A percentile compares a stretch with the other conserved stretches of the same genome.
These are phyloP conservation scores for Tetrahymena malaccensis DNA, from an alignment of 73 alveolate species.

Conservation along the genomic window DNA sequence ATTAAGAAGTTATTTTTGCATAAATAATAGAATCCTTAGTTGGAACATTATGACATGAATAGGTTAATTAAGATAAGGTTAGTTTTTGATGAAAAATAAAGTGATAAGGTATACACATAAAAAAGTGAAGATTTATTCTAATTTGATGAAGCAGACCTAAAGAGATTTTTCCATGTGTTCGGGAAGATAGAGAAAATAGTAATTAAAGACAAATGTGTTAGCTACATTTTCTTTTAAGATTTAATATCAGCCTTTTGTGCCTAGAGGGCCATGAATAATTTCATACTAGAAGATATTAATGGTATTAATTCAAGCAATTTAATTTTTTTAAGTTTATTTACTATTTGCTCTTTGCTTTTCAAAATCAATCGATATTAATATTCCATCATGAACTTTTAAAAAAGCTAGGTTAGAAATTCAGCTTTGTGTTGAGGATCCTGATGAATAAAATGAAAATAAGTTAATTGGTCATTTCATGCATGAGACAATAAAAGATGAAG, in stretches of 20 bases:
- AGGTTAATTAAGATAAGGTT: neutral
- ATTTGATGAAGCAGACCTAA: neutral
- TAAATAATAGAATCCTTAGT: neutral
- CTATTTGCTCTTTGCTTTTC: no score
- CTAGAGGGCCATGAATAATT: neutral
- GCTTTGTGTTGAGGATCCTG: neutral
- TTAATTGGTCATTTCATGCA: neutral
- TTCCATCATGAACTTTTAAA: neutral
- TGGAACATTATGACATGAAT: neutral
- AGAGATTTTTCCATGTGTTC: neutral
- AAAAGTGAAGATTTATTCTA: neutral
- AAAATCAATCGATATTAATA: no score
- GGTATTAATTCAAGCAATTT: neutral
- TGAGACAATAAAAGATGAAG: neutral
- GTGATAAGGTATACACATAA: neutral
- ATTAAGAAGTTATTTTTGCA: no score
- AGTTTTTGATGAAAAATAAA: neutral
- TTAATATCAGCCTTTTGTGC: neutral
- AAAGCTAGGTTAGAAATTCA: neutral
- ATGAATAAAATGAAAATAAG: neutral
- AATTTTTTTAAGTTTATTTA: neutral
- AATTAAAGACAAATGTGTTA: neutral
- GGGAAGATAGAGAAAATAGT: neutral
- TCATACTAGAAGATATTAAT: neutral
- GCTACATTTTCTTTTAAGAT: neutral